These are phyloP conservation scores for Penicillium soppii DNA, from an alignment of 495 filamentous ascomycete genomes.

Conservation along the genomic window DNA sequence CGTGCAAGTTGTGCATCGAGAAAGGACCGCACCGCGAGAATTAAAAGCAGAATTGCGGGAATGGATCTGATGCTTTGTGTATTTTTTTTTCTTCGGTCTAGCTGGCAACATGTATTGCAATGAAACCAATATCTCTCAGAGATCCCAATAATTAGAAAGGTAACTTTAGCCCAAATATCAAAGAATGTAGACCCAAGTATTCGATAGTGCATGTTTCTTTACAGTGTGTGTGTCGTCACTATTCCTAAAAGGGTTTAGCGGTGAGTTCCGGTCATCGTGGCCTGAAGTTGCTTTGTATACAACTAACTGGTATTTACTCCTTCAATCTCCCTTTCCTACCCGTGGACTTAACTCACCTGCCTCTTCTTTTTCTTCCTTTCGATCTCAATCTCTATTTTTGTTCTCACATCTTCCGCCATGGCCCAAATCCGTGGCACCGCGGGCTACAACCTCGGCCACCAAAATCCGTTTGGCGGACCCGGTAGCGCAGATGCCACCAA, in stretches of 20 bases:
- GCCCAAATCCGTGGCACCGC: slow-evolving; percentile 96
- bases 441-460: slow-evolving; percentile 87
- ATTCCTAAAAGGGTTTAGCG: slow-evolving; percentile 32
- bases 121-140: not conserved
- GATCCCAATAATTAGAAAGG: slow-evolving; percentile 4
- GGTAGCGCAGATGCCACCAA: slow-evolving; percentile 59
- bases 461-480: slow-evolving; percentile 69
- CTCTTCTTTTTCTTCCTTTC: slow-evolving; percentile 7
- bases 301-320: slow-evolving; percentile 23
- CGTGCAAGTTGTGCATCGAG: slow-evolving; percentile 7
- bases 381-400: slow-evolving; percentile 1
- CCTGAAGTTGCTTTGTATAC: slow-evolving; percentile 38
- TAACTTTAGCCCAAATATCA: not conserved
- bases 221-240: slow-evolving; percentile 33
- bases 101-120: slow-evolving; percentile 5
- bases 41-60: slow-evolving; percentile 13
- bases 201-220: not conserved
- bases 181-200: slow-evolving; percentile 4
- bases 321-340: slow-evolving; percentile 5
- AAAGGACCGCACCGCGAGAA: not conserved
- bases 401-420: slow-evolving; percentile 52
- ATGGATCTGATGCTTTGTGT: slow-evolving; percentile 8
- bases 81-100: slow-evolving; percentile 1
- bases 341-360: not conserved
- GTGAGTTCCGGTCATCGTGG: slow-evolving; percentile 43